Base-by-base conservation (phyloP, 768 basidiomycete genomes). In the Amanita polypyramis region DNA sequence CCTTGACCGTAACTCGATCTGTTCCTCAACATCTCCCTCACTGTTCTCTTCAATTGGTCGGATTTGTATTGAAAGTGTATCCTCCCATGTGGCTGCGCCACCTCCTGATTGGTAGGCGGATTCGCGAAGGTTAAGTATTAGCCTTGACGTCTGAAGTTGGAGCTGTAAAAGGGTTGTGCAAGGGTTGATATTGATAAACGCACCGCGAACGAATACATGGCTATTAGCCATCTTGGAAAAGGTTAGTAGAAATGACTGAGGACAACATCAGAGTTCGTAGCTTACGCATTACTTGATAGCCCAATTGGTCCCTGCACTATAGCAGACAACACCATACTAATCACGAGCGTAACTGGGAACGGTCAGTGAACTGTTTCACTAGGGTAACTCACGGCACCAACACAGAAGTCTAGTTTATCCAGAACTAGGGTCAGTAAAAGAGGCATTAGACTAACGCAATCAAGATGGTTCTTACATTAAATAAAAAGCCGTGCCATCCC, bases 171-270 rank as follows among this genome's bases (percentile, higher is more conserved):
- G 15, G 38, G 15, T 17, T 25, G 32, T 20, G 6, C 20, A 5
- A 19, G 8, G 32, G 2, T n/a, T n/a, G n/a, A n/a, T n/a, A n/a
- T n/a, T 6, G 2, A 20, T 20, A 7, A 14, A 35, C 45, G 35
- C 27, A 46, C 45, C 17, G 45, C 45, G 20, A 36, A 46, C 5
- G 45, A 46, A 37, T 46, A 46, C 25, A 46, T 36, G 3, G 45
- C 45, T 23, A 46, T 17, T 21, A 46, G 4, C 45, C 45, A 46
- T 12, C 45, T 46, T 23, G 17, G 29, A 15, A 25, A 29, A 27
- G 2, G 9, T 46, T 9, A 46, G 35, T 3, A 46, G 25, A 27
- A 27, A 46, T 7, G 25, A 27, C 25, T 27, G 7, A 27, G 25
- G 25, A 27, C 25, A 4, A 27, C 25, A 7, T 27, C 25, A 27